Base-by-base conservation (phyloP, 371 early-diverging fungal genomes). In the Apophysomyces sp. region DNA sequence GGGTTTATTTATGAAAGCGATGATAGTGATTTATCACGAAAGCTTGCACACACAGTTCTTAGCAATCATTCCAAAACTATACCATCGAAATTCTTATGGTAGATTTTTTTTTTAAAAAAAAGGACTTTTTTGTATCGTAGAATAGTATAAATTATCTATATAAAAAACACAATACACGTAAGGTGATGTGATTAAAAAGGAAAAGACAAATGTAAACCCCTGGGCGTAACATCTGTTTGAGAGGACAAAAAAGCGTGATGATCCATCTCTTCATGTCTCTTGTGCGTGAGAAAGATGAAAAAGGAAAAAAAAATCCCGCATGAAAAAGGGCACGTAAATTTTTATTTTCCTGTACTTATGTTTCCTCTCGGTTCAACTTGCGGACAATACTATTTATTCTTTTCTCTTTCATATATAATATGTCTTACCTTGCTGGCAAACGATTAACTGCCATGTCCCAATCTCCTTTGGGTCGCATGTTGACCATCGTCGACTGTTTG, bases 81-180 rank as follows among this genome's bases (percentile, higher is more conserved):
- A 2, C 69, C 69, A 40, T 55, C 62, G 29, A 65, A 65, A 21
- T 52, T 69, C n/a, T 31, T 69, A 26, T 69, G 69, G 69, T 69
- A 65, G 57, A 55, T 44, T n/a, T n/a, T n/a, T n/a, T n/a, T n/a
- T n/a, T n/a, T n/a, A n/a, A n/a, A n/a, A n/a, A n/a, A n/a, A n/a
- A n/a, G n/a, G n/a, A n/a, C n/a, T 37, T 11, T 5, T 9, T n/a
- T 37, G 37, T 37, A 37, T 5, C 37, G 37, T 37, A 37, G 11
- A 37, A 37, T 37, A 37, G 37, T 3, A 2, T 37, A 13, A n/a
- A n/a, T n/a, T n/a, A n/a, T n/a, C n/a, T n/a, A n/a, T n/a, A n/a
- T n/a, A n/a, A n/a, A n/a, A n/a, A n/a, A n/a, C n/a, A n/a, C n/a
- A n/a, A n/a, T n/a, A n/a, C n/a, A n/a, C n/a, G n/a, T n/a, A n/a